Base-by-base conservation (phyloP, 2,329 filamentous ascomycete genomes). In the Aureobasidium leucospermi region DNA sequence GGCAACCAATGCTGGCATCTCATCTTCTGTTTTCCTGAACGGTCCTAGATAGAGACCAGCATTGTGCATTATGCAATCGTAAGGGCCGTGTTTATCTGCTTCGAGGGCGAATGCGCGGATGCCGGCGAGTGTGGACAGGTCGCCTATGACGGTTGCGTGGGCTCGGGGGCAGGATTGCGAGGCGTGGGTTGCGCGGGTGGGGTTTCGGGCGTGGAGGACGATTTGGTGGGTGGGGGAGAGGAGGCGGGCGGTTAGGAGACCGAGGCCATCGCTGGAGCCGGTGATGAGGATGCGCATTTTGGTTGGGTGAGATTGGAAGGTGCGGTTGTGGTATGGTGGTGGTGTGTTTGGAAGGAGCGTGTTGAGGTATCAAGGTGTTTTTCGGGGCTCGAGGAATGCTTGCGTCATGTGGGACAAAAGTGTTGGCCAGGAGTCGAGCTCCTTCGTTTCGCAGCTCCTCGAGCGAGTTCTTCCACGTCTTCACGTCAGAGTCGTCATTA, bases 51-150 rank as follows among this genome's bases (percentile, higher is more conserved):
- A 78, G 0, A 82, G 63, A 2, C 81, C 82, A 0, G 82, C 82
- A 62, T 85, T 85, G 72, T 85, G 82, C 16, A 85, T 74, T 13
- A 85, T 72, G 28, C 75, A 74, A 65, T 85, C 83, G 65, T 81
- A 84, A 0, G 74, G 71, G 0, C 78, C 79, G 1, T 74, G 68
- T 39, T 71, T 69, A 67, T 82, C 81, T 56, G 80, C 77, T 56
- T 81, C 72, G 10, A 71, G 67, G 1, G 82, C 82, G 2, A 85
- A 72, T 2, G 69, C 67, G 61, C 81, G 82, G 4, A 74, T 81
- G 52, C 80, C 78, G 6, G 75, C 65, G 43, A 83, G 71, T 49
- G 73, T 80, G 28, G 77, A 73, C 1, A 85, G 71, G 67, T 85
- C 82, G 31, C 74, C 81, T 9, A 81, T 69, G 2, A 85, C 72